Conservation (phyloP, 139 green algal species). For the Picochlorum sp. region DNA sequence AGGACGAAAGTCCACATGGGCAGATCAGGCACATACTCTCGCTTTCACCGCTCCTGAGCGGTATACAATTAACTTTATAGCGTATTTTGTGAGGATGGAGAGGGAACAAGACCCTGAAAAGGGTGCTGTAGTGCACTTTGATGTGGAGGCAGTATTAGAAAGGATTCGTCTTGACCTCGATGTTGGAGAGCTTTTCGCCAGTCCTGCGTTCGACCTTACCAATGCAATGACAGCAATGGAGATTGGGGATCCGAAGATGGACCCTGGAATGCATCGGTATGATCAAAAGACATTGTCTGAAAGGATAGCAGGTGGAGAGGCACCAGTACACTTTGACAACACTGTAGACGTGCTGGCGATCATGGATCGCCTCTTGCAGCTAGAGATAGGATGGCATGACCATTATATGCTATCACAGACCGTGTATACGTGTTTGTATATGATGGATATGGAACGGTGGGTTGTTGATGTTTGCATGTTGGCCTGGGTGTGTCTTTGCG, state of each 20-base stretch:
- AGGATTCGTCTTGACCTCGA: constrained; percentile 29
- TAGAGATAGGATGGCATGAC: constrained; percentile 66
- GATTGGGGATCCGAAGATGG: constrained; percentile 84
- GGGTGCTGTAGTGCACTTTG: not conserved
- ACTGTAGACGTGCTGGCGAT: constrained; percentile 27
- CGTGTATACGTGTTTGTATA: constrained; percentile 77
- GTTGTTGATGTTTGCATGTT: not conserved
- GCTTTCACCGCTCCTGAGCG: no score
- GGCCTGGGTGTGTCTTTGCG: not conserved
- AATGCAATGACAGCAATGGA: constrained; percentile 87
- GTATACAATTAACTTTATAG: no score
- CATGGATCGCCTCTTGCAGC: constrained; percentile 44
- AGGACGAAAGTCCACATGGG: not conserved
- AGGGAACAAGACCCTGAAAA: not conserved
- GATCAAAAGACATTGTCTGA: constrained; percentile 21
- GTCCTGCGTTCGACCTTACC: constrained; percentile 72
- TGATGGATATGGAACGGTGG: constrained; percentile 59
- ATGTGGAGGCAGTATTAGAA: not conserved
- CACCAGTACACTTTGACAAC: constrained; percentile 31
- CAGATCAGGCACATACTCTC: no score
- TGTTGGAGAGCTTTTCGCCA: constrained; percentile 66
- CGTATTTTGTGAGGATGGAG: no score
- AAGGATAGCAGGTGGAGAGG: constrained; percentile 37
- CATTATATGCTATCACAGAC: constrained; percentile 65
- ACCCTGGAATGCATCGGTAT: constrained; percentile 48